These are phyloP conservation scores for Isatis lusitanica DNA, from an alignment of 441 rosid genomes.

Conservation along the genomic window DNA sequence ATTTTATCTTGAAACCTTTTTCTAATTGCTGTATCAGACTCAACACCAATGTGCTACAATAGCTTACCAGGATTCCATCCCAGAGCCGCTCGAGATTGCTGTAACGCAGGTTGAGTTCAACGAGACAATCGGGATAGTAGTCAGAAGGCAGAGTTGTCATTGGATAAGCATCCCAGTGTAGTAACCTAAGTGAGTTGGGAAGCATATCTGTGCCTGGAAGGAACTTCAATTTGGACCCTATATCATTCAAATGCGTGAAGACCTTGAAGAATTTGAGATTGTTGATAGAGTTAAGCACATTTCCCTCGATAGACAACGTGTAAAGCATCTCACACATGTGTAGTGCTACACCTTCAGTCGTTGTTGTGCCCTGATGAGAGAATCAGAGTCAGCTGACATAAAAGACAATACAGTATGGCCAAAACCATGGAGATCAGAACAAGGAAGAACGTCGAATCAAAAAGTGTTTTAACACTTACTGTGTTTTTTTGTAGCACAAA, in stretches of 20 bases:
- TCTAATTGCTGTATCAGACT: background rate
- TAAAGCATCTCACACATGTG: slow-evolving; percentile 16
- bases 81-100: slow-evolving; percentile 15
- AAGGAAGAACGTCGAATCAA: too few relatives aligned
- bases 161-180: slow-evolving; percentile 29
- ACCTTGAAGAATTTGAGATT: slow-evolving; percentile 24
- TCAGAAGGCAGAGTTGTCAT: slow-evolving; percentile 1
- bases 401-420: background rate
- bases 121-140: background rate
- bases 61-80: slow-evolving; percentile 1
- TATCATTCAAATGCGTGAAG: background rate
- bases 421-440: background rate
- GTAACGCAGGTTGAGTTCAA: slow-evolving; percentile 25
- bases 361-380: slow-evolving; percentile 4
- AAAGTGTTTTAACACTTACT: slow-evolving; percentile 21
- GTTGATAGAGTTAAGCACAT: background rate
- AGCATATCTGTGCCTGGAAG: background rate
- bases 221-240: background rate
- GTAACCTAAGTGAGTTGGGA: slow-evolving; percentile 4
- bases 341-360: slow-evolving; percentile 3
- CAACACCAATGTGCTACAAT: background rate
- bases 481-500: background rate
- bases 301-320: background rate
- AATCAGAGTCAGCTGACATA: background rate
- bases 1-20: background rate